Evolutionary conservation across 805 yeast genomes (phyloP).

Genomic region (Hanseniaspora singularis): DNA sequence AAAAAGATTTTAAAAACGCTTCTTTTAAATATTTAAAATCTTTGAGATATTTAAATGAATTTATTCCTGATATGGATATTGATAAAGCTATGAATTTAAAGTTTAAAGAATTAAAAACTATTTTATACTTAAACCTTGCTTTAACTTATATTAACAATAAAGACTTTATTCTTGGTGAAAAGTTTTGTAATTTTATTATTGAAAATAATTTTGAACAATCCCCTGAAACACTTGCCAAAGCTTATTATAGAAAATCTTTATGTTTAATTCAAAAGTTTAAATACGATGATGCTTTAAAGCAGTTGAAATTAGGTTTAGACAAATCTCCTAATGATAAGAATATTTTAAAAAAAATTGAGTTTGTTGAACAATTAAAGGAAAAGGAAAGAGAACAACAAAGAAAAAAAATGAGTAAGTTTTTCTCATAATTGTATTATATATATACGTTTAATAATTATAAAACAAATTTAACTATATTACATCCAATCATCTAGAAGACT

Average conservation of each 20-base stretch:
- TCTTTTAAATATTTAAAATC: conserved; percentile 54
- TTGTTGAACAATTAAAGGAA: conserved; percentile 33
- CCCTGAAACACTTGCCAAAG: conserved; percentile 37
- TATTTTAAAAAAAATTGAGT: conserved; percentile 35
- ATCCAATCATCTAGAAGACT: conserved; percentile 28
- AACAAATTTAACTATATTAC: too few relatives aligned
- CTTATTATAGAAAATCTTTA: conserved; percentile 44
- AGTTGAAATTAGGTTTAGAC: conserved; percentile 35
- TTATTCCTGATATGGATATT: conserved; percentile 53
- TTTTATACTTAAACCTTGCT: conserved; percentile 42
- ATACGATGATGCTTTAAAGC: conserved; percentile 38
- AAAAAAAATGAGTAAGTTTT: conserved; percentile 52
- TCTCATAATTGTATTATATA: conserved; percentile 24
- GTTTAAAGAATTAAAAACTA: conserved; percentile 37
- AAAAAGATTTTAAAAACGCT: conserved; percentile 40
- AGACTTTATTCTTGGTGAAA: conserved; percentile 39
- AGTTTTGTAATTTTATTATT: conserved; percentile 44
- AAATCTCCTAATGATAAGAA: conserved; percentile 40
- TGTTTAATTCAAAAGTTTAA: conserved; percentile 36
- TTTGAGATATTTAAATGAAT: conserved; percentile 57
- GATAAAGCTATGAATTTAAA: conserved; percentile 41
- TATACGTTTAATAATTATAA: conserved; percentile 3
- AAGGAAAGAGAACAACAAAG: conserved; percentile 39
- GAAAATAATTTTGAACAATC: conserved; percentile 34
- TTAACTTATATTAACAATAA: conserved; percentile 40